Conservation (phyloP, 2,329 filamentous ascomycete species). For the Aquanectria penicillioides region DNA sequence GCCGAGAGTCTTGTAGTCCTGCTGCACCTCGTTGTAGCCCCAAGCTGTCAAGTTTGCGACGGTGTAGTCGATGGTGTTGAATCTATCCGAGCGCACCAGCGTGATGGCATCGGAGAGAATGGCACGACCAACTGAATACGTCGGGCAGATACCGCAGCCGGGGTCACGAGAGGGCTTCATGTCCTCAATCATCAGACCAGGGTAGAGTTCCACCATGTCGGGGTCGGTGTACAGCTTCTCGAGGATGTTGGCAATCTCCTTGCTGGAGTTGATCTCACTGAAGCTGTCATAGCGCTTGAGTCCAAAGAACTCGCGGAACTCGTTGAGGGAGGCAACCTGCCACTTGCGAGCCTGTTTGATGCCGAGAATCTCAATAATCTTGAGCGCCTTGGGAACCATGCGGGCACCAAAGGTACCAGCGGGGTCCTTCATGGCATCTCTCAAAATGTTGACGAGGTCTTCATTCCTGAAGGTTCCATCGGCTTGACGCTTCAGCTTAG, state of each 20-base stretch:
- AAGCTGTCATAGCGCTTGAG: constrained; percentile 41
- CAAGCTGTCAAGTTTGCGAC: constrained; percentile 54
- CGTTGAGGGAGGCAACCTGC: constrained; percentile 70
- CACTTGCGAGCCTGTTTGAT: constrained; percentile 71
- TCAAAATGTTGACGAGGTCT: constrained; percentile 66
- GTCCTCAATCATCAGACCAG: constrained; percentile 72
- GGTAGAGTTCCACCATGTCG: constrained; percentile 76
- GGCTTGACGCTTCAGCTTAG: constrained; percentile 55
- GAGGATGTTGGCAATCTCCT: constrained; percentile 64
- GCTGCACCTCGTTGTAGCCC: constrained; percentile 51
- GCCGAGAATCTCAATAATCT: constrained; percentile 69
- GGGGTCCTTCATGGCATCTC: constrained; percentile 68
- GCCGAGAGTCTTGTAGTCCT: constrained; percentile 48
- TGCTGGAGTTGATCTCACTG: constrained; percentile 66
- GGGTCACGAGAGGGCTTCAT: constrained; percentile 61
- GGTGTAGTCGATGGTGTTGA: constrained; percentile 63
- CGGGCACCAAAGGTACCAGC: constrained; percentile 68
- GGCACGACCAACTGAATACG: constrained; percentile 64
- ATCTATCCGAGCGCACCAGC: constrained; percentile 67
- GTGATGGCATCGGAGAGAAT: constrained; percentile 69
- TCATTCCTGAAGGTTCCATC: constrained; percentile 66
- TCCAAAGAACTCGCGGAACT: constrained; percentile 72
- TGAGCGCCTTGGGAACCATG: constrained; percentile 67
- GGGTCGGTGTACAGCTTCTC: constrained; percentile 70
- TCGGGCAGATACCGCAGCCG: constrained; percentile 50